Evolutionary conservation across 352 stramenopile species (phyloP).

Genomic region (Globisporangium nagaii): DNA sequence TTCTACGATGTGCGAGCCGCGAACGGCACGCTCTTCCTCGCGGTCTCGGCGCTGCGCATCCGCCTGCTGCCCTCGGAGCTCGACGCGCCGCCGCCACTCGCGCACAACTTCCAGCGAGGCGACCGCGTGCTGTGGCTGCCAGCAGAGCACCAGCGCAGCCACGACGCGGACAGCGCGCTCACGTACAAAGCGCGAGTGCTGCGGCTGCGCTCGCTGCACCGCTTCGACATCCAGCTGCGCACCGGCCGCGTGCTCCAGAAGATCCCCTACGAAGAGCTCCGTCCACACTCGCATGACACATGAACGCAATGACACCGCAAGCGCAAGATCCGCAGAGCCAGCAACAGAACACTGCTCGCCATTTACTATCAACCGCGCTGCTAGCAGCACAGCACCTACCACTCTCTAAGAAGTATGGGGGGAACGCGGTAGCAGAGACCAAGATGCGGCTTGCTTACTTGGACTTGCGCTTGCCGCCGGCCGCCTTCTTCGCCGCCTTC

Average conservation of each 20-base stretch:
- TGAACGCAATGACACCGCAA: background rate
- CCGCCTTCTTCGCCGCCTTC: slow-evolving; percentile 64
- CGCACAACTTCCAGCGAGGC: slow-evolving; percentile 18
- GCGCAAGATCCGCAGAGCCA: too few species aligned
- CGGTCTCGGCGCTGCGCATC: slow-evolving; percentile 41
- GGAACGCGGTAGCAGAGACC: too few species aligned
- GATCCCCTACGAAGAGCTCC: slow-evolving; percentile 35
- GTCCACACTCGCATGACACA: slow-evolving; percentile 12
- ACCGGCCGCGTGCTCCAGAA: slow-evolving; percentile 35
- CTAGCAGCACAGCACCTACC: too few species aligned
- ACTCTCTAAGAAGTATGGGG: slow-evolving; percentile 13
- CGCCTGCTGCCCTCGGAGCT: slow-evolving; percentile 16
- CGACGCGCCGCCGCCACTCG: slow-evolving; percentile 7
- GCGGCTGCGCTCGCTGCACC: slow-evolving; percentile 29
- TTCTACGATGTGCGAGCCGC: slow-evolving; percentile 53
- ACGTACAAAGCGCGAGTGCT: slow-evolving; percentile 47
- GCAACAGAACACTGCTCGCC: too few species aligned
- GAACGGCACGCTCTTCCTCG: slow-evolving; percentile 39
- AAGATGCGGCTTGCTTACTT: slow-evolving; percentile 40
- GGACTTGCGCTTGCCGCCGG: slow-evolving; percentile 53
- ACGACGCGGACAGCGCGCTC: background rate
- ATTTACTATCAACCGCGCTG: too few species aligned
- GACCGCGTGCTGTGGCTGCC: slow-evolving; percentile 37
- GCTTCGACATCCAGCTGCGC: slow-evolving; percentile 44
- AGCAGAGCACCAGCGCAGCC: slow-evolving; percentile 6